phyloP scores from a whole-genome alignment of 2,329 filamentous ascomycete genomes.

The Fusarium zealandicum region DNA sequence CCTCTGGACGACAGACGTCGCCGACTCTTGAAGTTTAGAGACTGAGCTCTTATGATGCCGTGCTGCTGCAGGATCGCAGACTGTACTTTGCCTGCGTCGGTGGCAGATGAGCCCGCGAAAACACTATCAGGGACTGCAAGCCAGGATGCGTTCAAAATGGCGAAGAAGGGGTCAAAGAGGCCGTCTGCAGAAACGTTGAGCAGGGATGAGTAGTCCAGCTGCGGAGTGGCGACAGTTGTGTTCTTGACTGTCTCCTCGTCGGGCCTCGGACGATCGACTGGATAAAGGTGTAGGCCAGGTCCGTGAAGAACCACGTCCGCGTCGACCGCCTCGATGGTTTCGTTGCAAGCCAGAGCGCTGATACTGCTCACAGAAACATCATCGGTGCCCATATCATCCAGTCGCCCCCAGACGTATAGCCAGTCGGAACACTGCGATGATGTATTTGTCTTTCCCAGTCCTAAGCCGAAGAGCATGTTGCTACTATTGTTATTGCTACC shows the following conservation, averaged over 20 bases:
- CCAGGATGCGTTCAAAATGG: conserved; percentile 44
- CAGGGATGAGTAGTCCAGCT: conserved; percentile 43
- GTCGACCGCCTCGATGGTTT: conserved; percentile 44
- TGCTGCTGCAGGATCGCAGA: conserved; percentile 48
- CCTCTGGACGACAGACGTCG: conserved; percentile 29
- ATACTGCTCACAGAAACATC: conserved; percentile 42
- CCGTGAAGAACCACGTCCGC: conserved; percentile 37
- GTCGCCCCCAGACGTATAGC: conserved; percentile 48
- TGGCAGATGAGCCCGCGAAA: conserved; percentile 33
- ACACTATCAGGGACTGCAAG: conserved; percentile 41
- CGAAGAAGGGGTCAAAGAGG: conserved; percentile 48
- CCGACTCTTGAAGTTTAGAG: conserved; percentile 42
- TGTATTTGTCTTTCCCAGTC: conserved; percentile 24
- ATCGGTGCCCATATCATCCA: conserved; percentile 34
- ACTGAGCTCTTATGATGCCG: conserved; percentile 47
- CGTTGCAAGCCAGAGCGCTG: conserved; percentile 50
- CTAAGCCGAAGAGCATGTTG: conserved; percentile 30
- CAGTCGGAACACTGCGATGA: conserved; percentile 43
- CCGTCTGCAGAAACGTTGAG: conserved; percentile 38
- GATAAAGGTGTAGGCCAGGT: conserved; percentile 39
- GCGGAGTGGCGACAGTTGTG: conserved; percentile 34
- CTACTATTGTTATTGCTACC: not conserved
- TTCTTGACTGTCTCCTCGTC: conserved; percentile 34
- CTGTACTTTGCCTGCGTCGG: conserved; percentile 32
- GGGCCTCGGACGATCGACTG: conserved; percentile 38